phyloP scores from a whole-genome alignment of 208 protist genomes.

The Acanthamoeba lenticulata region DNA sequence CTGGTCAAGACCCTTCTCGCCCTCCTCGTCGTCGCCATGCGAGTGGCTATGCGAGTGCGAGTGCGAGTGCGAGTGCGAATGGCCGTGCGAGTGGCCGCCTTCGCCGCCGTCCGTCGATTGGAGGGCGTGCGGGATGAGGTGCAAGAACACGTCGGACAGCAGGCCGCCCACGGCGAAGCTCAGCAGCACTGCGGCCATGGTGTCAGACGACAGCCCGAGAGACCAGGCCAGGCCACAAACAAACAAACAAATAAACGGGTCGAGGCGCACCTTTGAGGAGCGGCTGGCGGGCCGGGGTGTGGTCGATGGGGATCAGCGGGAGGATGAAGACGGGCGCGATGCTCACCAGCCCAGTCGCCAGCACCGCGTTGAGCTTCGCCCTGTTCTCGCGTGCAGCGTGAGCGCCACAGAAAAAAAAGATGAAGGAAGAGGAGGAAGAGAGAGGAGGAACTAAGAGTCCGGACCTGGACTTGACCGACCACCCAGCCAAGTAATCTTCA shows the following conservation, averaged over 20 bases:
- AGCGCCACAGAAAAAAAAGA: not conserved
- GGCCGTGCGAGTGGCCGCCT: conserved; percentile 17
- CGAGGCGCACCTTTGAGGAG: not conserved
- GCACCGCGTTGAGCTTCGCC: conserved; percentile 11
- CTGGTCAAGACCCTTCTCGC: conserved; percentile 5
- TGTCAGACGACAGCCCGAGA: not conserved
- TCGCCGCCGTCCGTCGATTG: conserved; percentile 28
- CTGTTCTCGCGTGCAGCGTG: not conserved
- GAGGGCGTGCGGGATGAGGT: conserved; percentile 82
- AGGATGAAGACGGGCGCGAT: conserved; percentile 46
- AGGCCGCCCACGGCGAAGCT: conserved; percentile 80
- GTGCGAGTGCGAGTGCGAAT: conserved; percentile 68
- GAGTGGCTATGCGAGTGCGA: conserved; percentile 57
- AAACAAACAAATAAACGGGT: not conserved
- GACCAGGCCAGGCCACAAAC: not conserved
- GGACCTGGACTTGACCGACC: not conserved
- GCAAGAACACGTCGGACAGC: conserved; percentile 84
- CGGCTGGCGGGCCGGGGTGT: conserved; percentile 1
- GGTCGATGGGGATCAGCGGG: conserved; percentile 40
- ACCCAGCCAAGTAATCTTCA: not conserved
- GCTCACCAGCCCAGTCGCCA: conserved; percentile 28
- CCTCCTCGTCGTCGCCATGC: not conserved
- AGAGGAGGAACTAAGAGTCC: not conserved
- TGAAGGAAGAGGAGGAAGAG: not conserved
- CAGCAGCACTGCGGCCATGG: conserved; percentile 71